Evolutionary conservation across 208 protist genomes (phyloP).

Genomic region (Crithidia brevicula): DNA sequence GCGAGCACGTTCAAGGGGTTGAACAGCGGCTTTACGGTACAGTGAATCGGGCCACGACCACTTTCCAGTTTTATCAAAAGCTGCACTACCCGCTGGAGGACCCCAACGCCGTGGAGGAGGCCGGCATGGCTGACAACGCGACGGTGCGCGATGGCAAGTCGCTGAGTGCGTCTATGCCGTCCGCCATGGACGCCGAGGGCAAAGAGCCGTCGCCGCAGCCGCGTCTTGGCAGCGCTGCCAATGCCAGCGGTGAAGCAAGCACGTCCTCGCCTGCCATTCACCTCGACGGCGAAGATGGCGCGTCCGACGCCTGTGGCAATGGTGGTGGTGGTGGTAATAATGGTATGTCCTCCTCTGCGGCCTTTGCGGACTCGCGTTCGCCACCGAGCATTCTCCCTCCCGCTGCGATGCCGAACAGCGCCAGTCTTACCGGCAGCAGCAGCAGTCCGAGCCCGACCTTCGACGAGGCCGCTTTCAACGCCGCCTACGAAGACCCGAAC

Average conservation of each 20-base stretch:
- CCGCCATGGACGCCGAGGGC: not conserved
- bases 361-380: not conserved
- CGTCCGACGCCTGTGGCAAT: not conserved
- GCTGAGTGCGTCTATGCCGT: constrained; percentile 13
- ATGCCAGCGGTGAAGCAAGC: not conserved
- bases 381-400: not conserved
- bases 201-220: constrained; percentile 56
- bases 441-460: constrained; percentile 48
- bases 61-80: constrained; percentile 68
- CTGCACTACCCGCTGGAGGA: constrained; percentile 73
- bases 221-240: constrained; percentile 27
- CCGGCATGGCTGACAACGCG: constrained; percentile 12
- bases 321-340: not conserved
- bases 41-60: constrained; percentile 37
- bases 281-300: constrained; percentile 2
- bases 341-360: not conserved
- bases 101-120: constrained; percentile 26
- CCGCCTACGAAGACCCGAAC: constrained; percentile 22
- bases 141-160: constrained; percentile 8
- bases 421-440: constrained; percentile 21
- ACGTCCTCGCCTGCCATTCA: not conserved
- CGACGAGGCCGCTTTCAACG: constrained; percentile 51
- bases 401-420: constrained; percentile 4
- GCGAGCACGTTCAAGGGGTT: constrained; percentile 35
- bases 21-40: constrained; percentile 63